A percentile compares a stretch with the other conserved stretches of the same genome.
phyloP scores from a whole-genome alignment of 805 yeast genomes.

The Lipomyces yamadae region DNA sequence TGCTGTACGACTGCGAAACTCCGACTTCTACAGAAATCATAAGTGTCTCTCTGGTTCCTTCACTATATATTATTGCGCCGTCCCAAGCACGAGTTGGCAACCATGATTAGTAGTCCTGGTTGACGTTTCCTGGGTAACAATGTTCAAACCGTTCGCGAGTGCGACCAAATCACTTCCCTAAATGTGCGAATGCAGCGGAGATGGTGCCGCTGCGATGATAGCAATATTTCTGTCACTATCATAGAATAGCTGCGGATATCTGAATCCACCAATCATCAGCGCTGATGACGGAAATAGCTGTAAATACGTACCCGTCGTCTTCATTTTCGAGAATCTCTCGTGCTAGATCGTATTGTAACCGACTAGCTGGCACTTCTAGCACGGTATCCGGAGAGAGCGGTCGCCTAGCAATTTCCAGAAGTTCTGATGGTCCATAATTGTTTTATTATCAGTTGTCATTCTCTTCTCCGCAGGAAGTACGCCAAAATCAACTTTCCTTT shows the following conservation, averaged over 20 bases:
- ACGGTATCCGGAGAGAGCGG: not conserved
- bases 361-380: not conserved
- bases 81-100: too few species aligned
- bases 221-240: not conserved
- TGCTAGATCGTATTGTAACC: not conserved
- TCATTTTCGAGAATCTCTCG: not conserved
- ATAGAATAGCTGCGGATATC: not conserved
- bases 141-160: too few species aligned
- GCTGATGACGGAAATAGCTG: not conserved
- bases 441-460: too few species aligned
- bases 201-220: not conserved
- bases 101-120: not conserved
- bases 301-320: not conserved
- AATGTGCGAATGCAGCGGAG: not conserved
- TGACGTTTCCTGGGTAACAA: not conserved
- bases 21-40: not conserved
- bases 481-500: too few species aligned
- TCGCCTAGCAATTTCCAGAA: not conserved
- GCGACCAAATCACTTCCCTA: not conserved
- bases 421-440: not conserved
- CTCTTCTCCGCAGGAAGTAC: too few species aligned
- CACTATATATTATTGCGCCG: too few species aligned
- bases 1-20: not conserved
- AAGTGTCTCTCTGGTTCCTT: not conserved
- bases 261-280: not conserved